Percentiles rank a stretch among this genome's conserved stretches.
Conservation (phyloP, 495 filamentous ascomycete genomes). For the Chaetomium tenue region DNA sequence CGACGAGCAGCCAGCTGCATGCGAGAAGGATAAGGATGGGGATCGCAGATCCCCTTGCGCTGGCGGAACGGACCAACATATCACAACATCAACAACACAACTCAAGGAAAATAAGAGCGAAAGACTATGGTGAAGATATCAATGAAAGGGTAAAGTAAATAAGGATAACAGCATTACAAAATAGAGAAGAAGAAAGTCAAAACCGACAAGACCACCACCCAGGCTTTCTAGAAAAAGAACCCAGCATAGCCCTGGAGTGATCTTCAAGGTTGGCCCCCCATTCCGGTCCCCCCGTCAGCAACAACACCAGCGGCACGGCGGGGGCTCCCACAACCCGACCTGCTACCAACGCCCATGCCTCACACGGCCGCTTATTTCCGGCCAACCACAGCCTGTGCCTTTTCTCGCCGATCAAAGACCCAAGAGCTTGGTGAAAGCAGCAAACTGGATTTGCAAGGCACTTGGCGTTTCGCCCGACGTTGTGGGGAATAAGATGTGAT, state of each 20-base stretch:
- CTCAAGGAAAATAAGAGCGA: background rate
- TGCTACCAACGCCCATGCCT: constrained; percentile 4
- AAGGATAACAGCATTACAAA: no score
- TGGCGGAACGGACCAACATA: constrained; percentile 8
- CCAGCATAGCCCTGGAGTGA: background rate
- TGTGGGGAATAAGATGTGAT: background rate
- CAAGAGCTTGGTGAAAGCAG: background rate
- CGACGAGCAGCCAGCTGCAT: constrained; percentile 16
- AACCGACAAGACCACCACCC: background rate
- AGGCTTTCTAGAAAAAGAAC: background rate
- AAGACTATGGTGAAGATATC: background rate
- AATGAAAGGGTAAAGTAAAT: background rate
- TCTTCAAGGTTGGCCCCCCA: background rate
- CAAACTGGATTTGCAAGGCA: background rate
- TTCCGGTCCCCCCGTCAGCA: background rate
- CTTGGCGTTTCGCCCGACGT: background rate
- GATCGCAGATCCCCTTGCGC: constrained; percentile 7
- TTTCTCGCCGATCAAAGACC: constrained; percentile 3
- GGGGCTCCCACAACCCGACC: background rate
- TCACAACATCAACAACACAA: background rate
- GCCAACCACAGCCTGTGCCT: background rate
- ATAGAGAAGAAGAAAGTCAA: background rate
- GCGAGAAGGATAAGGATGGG: constrained; percentile 15
- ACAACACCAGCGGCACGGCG: background rate
- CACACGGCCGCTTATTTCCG: background rate